These are phyloP conservation scores for Citrus australasica DNA, from an alignment of 345 rosid genomes.

Conservation along the genomic window DNA sequence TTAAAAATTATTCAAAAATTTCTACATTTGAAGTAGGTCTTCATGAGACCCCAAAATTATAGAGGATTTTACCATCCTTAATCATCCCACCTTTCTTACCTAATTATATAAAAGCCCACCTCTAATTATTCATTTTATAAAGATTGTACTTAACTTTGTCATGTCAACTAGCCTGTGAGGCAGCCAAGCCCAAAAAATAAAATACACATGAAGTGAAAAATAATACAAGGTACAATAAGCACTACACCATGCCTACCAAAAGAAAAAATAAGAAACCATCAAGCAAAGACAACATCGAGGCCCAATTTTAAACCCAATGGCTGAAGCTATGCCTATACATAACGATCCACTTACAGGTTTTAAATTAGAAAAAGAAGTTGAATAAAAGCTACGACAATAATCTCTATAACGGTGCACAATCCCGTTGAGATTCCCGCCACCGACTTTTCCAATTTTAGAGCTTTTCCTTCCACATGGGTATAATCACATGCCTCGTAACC, in stretches of 20 bases:
- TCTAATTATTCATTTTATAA: too few species aligned
- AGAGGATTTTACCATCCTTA: too few species aligned
- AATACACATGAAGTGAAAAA: too few species aligned
- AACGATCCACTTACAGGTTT: neutral
- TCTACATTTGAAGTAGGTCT: accelerated
- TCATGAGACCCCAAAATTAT: too few species aligned
- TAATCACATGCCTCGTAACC: slow-evolving; percentile 49
- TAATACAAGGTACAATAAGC: neutral
- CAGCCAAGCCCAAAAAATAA: too few species aligned
- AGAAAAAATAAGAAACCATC: neutral
- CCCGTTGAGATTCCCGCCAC: slow-evolving; percentile 20
- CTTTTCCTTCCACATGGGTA: slow-evolving; percentile 14
- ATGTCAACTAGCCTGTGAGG: too few species aligned
- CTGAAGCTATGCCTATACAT: neutral
- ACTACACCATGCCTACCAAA: neutral
- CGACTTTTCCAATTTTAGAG: slow-evolving; percentile 21
- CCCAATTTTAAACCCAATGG: neutral
- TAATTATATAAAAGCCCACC: too few species aligned
- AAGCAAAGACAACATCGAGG: neutral
- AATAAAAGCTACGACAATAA: neutral
- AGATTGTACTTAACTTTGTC: too few species aligned
- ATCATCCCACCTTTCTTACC: too few species aligned
- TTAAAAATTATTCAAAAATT: too few species aligned
- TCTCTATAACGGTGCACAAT: neutral
- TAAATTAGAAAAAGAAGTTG: neutral